phyloP scores from a whole-genome alignment of 2,329 filamentous ascomycete genomes.

The Cladosporium sp. region DNA sequence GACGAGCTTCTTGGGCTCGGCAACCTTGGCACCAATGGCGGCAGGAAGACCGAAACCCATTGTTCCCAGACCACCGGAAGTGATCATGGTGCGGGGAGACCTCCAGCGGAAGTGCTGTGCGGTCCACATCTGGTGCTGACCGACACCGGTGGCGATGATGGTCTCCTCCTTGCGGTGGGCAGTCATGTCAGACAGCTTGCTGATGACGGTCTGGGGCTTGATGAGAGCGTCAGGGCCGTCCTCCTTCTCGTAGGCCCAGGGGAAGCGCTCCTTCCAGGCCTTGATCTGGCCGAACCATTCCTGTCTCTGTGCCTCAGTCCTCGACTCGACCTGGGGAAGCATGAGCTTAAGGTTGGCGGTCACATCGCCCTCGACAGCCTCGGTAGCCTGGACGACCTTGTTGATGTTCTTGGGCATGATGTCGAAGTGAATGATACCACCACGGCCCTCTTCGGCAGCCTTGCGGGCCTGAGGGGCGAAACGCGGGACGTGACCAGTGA shows the following conservation, averaged over 20 bases:
- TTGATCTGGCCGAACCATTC: slow-evolving; percentile 90
- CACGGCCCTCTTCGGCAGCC: slow-evolving; percentile 77
- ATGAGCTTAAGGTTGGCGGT: slow-evolving; percentile 70
- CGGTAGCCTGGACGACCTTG: slow-evolving; percentile 95
- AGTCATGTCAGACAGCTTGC: slow-evolving; percentile 81
- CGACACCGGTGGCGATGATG: slow-evolving; percentile 88
- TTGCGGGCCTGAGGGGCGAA: slow-evolving; percentile 86
- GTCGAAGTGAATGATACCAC: slow-evolving; percentile 95
- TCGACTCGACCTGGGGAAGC: slow-evolving; percentile 64
- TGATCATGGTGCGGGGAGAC: slow-evolving; percentile 87
- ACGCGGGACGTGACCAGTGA: slow-evolving; percentile 73
- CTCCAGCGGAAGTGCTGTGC: slow-evolving; percentile 97
- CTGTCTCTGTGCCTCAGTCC: slow-evolving; percentile 60
- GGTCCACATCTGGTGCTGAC: slow-evolving; percentile 98
- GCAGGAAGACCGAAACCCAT: slow-evolving; percentile 96
- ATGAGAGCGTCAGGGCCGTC: slow-evolving; percentile 67
- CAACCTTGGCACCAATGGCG: slow-evolving; percentile 92
- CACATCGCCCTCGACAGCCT: slow-evolving; percentile 92
- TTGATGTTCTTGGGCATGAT: slow-evolving; percentile 99
- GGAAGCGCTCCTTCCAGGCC: slow-evolving; percentile 88
- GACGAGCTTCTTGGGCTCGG: slow-evolving; percentile 73
- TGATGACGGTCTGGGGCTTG: slow-evolving; percentile 90
- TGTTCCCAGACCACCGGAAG: slow-evolving; percentile 87
- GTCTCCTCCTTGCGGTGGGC: slow-evolving; percentile 74
- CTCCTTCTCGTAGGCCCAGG: slow-evolving; percentile 77